Percentiles rank a stretch among this genome's conserved stretches.
Evolutionary conservation across 2,329 filamentous ascomycete genomes (phyloP).

Genomic region (Pseudomassariella vexata): DNA sequence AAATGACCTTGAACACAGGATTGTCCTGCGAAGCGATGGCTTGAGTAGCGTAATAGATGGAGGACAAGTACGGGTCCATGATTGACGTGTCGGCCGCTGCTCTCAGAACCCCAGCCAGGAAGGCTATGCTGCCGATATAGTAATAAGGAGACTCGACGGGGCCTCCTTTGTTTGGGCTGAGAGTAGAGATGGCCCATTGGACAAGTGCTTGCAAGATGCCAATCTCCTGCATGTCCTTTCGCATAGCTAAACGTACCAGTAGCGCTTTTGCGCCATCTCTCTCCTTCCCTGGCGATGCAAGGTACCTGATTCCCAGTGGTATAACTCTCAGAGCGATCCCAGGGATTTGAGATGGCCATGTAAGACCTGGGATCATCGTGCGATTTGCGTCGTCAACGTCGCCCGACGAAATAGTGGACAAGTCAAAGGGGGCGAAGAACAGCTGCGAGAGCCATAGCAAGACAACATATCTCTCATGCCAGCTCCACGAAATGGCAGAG

Average conservation of each 20-base stretch:
- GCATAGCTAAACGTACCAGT: slow-evolving; percentile 74
- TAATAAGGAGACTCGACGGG: slow-evolving; percentile 56
- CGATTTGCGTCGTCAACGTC: slow-evolving; percentile 41
- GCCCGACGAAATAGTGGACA: slow-evolving; percentile 72
- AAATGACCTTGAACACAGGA: slow-evolving; percentile 45
- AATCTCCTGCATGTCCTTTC: slow-evolving; percentile 80
- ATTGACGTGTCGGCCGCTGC: slow-evolving; percentile 68
- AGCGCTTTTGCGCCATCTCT: slow-evolving; percentile 80
- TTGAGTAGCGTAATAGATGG: slow-evolving; percentile 62
- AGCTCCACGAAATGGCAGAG: slow-evolving; percentile 46
- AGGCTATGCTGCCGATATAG: slow-evolving; percentile 73
- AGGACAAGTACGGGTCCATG: slow-evolving; percentile 59
- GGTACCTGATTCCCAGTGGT: slow-evolving; percentile 63
- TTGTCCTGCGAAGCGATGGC: slow-evolving; percentile 48
- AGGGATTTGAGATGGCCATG: slow-evolving; percentile 57
- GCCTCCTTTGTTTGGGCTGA: slow-evolving; percentile 40
- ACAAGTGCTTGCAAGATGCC: slow-evolving; percentile 64
- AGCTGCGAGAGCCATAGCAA: slow-evolving; percentile 84
- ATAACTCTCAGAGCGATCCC: slow-evolving; percentile 66
- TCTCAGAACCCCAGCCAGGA: slow-evolving; percentile 67
- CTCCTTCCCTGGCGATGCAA: slow-evolving; percentile 76
- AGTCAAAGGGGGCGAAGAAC: slow-evolving; percentile 81
- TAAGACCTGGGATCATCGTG: slow-evolving; percentile 39
- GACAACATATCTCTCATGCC: slow-evolving; percentile 86
- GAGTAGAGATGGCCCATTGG: slow-evolving; percentile 60